Evolutionary conservation across 768 basidiomycete species (phyloP).

Genomic region (Mycena sanguinolenta): DNA sequence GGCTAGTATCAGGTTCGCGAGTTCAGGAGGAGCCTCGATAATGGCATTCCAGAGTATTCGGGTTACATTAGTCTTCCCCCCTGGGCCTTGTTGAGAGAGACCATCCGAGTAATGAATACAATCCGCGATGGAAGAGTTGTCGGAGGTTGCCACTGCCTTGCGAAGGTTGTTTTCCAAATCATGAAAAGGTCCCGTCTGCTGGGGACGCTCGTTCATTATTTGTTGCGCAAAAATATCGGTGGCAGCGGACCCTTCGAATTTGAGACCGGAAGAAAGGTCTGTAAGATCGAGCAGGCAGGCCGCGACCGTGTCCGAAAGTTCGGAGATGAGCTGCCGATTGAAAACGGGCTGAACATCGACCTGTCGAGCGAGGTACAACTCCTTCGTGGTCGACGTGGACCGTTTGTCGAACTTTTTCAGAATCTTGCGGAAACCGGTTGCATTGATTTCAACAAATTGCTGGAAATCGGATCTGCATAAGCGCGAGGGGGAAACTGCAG

Average conservation of each 20-base stretch:
- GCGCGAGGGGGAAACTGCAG: conserved; percentile 34
- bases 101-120: conserved; percentile 79
- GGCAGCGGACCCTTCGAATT: conserved; percentile 83
- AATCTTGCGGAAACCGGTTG: conserved; percentile 96
- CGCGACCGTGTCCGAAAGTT: conserved; percentile 93
- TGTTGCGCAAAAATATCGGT: conserved; percentile 83
- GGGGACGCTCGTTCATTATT: conserved; percentile 71
- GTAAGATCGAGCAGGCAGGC: conserved; percentile 85
- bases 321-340: conserved; percentile 96
- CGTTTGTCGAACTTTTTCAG: conserved; percentile 99
- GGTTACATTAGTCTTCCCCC: conserved; percentile 77
- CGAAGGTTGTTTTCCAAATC: conserved; percentile 92
- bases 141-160: conserved; percentile 77
- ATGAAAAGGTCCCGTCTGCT: conserved; percentile 79
- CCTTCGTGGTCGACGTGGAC: conserved; percentile 94
- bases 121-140: conserved; percentile 73
- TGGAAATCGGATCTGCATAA: conserved; percentile 50
- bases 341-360: conserved; percentile 99
- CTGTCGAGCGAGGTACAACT: conserved; percentile 94
- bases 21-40: conserved; percentile 80
- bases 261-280: conserved; percentile 79
- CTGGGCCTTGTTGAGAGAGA: conserved; percentile 67
- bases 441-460: conserved; percentile 99
- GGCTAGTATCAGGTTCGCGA: conserved; percentile 81
- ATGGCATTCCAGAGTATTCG: conserved; percentile 96